Evolutionary conservation across 495 filamentous ascomycete species (phyloP).

Genomic region (Xylaria castorea): DNA sequence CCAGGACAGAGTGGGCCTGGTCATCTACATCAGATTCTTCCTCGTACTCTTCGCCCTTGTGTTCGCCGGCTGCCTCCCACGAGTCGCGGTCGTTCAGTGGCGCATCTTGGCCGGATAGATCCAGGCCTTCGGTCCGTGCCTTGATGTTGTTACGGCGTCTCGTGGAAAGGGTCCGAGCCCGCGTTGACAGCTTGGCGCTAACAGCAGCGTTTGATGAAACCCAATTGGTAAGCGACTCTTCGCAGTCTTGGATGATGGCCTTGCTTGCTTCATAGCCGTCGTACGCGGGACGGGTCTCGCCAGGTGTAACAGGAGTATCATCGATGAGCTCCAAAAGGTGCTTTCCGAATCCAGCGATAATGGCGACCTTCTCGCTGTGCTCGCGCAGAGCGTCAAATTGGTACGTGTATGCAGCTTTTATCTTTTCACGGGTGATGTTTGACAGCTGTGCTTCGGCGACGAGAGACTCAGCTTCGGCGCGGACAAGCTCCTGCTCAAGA

Average conservation of each 20-base stretch:
- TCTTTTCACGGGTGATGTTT: constrained; percentile 99
- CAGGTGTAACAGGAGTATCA: constrained; percentile 94
- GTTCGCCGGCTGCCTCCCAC: constrained; percentile 86
- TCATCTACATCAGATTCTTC: constrained; percentile 62
- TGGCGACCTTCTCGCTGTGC: constrained; percentile 97
- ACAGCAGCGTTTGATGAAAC: constrained; percentile 87
- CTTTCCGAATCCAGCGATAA: constrained; percentile 97
- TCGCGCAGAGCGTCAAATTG: constrained; percentile 97
- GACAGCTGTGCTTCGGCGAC: constrained; percentile 97
- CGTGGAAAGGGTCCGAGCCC: constrained; percentile 84
- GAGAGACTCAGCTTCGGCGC: constrained; percentile 96
- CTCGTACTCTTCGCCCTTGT: constrained; percentile 60
- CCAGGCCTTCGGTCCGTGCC: constrained; percentile 68
- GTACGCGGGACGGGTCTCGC: constrained; percentile 94
- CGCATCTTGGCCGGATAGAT: constrained; percentile 83
- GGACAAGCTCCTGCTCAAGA: constrained; percentile 97
- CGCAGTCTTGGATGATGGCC: constrained; percentile 98
- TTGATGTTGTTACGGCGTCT: constrained; percentile 76
- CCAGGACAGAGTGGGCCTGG: constrained; percentile 51
- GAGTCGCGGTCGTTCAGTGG: constrained; percentile 85
- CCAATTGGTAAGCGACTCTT: constrained; percentile 97
- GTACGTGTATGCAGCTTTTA: constrained; percentile 97
- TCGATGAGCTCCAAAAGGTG: constrained; percentile 94
- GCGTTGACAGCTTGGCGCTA: constrained; percentile 80
- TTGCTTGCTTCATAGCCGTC: constrained; percentile 99